These are phyloP conservation scores for Fusarium miscanthi DNA, from an alignment of 2,329 filamentous ascomycete genomes.

Conservation along the genomic window DNA sequence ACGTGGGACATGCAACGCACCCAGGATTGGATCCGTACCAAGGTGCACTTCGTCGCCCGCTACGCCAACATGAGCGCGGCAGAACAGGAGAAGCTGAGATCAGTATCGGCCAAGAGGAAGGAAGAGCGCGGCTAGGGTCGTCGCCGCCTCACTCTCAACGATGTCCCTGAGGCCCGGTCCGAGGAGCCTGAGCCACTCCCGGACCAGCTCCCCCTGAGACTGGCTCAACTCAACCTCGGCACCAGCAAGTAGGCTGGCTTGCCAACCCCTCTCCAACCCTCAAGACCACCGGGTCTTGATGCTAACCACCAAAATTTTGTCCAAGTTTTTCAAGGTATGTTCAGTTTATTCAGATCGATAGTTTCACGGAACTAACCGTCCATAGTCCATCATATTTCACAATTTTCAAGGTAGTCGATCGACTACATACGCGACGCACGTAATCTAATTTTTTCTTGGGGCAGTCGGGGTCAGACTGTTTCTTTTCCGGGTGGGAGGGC, in stretches of 20 bases:
- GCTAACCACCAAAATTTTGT: neutral
- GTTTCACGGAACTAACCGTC: neutral
- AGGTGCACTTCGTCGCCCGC: neutral
- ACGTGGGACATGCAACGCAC: constrained; percentile 55
- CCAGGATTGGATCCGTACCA: neutral
- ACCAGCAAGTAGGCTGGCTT: neutral
- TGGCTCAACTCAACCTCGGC: neutral
- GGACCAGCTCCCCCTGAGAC: neutral
- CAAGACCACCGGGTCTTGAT: neutral
- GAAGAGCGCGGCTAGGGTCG: neutral
- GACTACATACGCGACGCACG: neutral
- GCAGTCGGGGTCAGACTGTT: neutral
- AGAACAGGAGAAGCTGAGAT: neutral
- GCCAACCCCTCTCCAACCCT: neutral
- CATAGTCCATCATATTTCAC: neutral
- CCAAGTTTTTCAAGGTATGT: neutral
- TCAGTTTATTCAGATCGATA: neutral
- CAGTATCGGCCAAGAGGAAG: neutral
- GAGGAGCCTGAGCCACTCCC: neutral
- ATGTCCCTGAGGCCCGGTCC: neutral
- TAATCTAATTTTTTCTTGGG: neutral
- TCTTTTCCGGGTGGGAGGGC: neutral
- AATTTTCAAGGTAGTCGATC: neutral
- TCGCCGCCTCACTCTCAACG: neutral
- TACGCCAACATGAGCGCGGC: neutral